Base-by-base conservation (phyloP, 352 stramenopile species). In the Pythium chondricola region DNA sequence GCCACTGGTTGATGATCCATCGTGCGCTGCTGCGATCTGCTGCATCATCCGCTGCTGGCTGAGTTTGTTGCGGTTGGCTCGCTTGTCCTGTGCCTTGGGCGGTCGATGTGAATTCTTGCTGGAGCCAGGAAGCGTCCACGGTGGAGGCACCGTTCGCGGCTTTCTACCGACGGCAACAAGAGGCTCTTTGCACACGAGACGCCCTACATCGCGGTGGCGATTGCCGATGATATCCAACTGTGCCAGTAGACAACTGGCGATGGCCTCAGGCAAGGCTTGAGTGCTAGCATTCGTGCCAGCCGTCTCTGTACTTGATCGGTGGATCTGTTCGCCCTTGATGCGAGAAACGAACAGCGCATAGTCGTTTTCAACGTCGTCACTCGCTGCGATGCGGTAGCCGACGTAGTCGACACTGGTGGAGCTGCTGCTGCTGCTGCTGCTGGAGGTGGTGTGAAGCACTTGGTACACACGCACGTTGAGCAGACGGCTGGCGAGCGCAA, bases 171-270 rank as follows among this genome's bases (percentile, higher is more conserved):
- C 24, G 4, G 58, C 46, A 13, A 56, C 52, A 29, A 76, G 64
- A 1, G 73, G 76, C 24, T 83, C 71, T 7, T 71, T 59, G 51
- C 69, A 83, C 6, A 67, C 53, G 10, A 88, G 58, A 13, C 76
- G 75, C 0, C 76, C 73, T n/a, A 84, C 61, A 38, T 81, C 73
- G 46, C 76, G 60, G 22, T 88, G 70, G 29, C 69, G 71, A 55
- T 85, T 85, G 18, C 76, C 76, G n/a, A 77, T 69, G 35, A 88
- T 84, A 27, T 71, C 76, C 30, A 88, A 52, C 26, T 83, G 61
- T 3, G 57, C 38, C n/a, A 84, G 52, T 29, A 88, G 67, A 20
- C 63, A 67, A 35, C 66, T 69, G 5, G 67, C 73, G 42, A 85
- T 68, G 3, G 36, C 56, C 17, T 83, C 74, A 0, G 55, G 27